Percentiles rank a stretch among this genome's conserved stretches.
Evolutionary conservation across 805 yeast species (phyloP).

Genomic region (Lipomyces orientalis): DNA sequence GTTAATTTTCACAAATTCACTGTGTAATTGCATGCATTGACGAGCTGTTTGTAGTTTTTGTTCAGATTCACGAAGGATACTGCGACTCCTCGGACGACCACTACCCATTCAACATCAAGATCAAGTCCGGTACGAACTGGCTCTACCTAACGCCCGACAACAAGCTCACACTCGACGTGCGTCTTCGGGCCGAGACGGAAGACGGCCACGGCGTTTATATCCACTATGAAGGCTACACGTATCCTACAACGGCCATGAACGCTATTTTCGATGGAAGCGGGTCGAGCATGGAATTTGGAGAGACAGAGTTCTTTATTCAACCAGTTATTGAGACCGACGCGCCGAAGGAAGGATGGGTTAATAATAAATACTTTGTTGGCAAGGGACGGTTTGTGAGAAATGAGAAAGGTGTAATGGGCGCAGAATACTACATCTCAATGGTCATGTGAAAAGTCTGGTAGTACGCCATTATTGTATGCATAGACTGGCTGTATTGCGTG

Average conservation of each 20-base stretch:
- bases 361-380: constrained; percentile 57
- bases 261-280: constrained; percentile 32
- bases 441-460: constrained; percentile 7
- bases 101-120: constrained; percentile 34
- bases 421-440: constrained; percentile 61
- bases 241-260: constrained; percentile 33
- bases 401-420: constrained; percentile 52
- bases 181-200: constrained; percentile 31
- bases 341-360: constrained; percentile 56
- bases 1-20: neutral
- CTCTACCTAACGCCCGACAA: constrained; percentile 27
- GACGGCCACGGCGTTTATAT: constrained; percentile 35
- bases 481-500: neutral
- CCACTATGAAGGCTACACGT: constrained; percentile 31
- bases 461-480: neutral
- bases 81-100: constrained; percentile 33
- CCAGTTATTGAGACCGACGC: constrained; percentile 52
- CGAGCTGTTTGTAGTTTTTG: constrained; percentile 18
- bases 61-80: constrained; percentile 34
- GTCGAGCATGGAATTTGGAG: constrained; percentile 33
- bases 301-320: constrained; percentile 47
- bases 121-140: constrained; percentile 35
- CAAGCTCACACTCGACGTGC: constrained; percentile 32
- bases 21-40: neutral
- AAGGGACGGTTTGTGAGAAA: constrained; percentile 65